Base-by-base conservation (phyloP, 805 yeast genomes). In the Schwanniomyces sp. region DNA sequence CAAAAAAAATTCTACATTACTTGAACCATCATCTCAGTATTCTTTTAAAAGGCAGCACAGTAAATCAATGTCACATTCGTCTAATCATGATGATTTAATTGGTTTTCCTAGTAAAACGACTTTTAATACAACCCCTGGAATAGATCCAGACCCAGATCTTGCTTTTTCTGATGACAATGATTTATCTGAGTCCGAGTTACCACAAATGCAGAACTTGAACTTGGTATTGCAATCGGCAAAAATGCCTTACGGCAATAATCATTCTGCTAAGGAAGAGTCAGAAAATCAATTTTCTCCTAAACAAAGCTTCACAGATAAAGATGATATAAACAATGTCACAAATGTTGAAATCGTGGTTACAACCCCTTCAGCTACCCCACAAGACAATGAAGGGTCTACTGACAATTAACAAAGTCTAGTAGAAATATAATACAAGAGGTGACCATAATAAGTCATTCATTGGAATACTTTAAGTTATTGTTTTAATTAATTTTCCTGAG, bases 121-220 rank as follows among this genome's bases (percentile, higher is more conserved):
- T 30, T 34, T 77, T 66, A 62, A 67, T 69, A 64, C 30, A 2
- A 16, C 73, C 44, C 74, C 81, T 0, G 54, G 76, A 37, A 73
- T 81, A 7, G 77, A 76, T 26, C 72, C 74, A n/a, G 76, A 71
- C 46, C 67, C 71, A 28, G 74, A 71, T 42, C 70, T 67, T 44
- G 69, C 59, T 34, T 52, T 62, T 12, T 57, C 65, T 17, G 70
- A 67, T 48, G 63, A 57, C 38, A 66, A 50, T 27, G 41, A 44
- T 14, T 16, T 32, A 7, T 32, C 36, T 32, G 36, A 32, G 7
- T 16, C 36, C 2, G 36, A 32, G 11, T 32, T 14, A 7, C 36
- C 36, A 16, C 36, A 32, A 32, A 32, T 32, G 36, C 36, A 14
- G 17, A 32, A 32, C 11, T 18, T 32, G 3, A 32, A 32, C 11